Percentiles rank a stretch among this genome's conserved stretches.
Evolutionary conservation across 2,329 filamentous ascomycete genomes (phyloP).

Genomic region (Lithohypha guttulata): DNA sequence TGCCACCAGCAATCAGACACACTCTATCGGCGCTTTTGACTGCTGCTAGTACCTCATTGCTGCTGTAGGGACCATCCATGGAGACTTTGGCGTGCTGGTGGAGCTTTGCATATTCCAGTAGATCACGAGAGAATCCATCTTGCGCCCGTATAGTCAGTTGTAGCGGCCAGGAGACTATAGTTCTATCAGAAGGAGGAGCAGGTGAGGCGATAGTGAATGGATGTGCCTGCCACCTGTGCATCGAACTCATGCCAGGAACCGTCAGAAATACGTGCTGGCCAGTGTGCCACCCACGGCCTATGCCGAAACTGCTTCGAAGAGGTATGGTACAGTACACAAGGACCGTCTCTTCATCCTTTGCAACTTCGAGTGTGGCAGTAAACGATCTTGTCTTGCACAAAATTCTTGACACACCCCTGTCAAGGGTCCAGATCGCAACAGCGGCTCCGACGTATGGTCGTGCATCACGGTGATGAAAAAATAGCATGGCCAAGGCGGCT

Average conservation of each 20-base stretch:
- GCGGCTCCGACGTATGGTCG: constrained; percentile 44
- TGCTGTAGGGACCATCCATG: constrained; percentile 57
- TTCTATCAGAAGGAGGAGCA: constrained; percentile 11
- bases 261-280: constrained; percentile 56
- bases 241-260: constrained; percentile 43
- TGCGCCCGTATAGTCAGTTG: constrained; percentile 49
- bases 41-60: constrained; percentile 43
- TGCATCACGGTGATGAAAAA: constrained; percentile 46
- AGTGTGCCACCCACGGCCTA: constrained; percentile 47
- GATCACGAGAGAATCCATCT: constrained; percentile 47
- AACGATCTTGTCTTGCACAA: constrained; percentile 41
- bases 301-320: constrained; percentile 15
- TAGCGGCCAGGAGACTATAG: constrained; percentile 34
- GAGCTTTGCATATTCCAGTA: constrained; percentile 41
- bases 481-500: constrained; percentile 46
- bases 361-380: constrained; percentile 41
- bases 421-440: constrained; percentile 46
- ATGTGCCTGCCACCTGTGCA: constrained; percentile 49
- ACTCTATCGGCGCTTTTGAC: constrained; percentile 40
- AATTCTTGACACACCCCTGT: constrained; percentile 48
- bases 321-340: constrained; percentile 29
- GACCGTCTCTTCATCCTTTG: constrained; percentile 48
- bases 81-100: constrained; percentile 38
- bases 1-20: constrained; percentile 52
- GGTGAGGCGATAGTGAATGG: constrained; percentile 56